Evolutionary conservation across 2,329 filamentous ascomycete species (phyloP), one percentile per base, ranked within the genome.

Genomic region (Penicillium verrucosum): DNA sequence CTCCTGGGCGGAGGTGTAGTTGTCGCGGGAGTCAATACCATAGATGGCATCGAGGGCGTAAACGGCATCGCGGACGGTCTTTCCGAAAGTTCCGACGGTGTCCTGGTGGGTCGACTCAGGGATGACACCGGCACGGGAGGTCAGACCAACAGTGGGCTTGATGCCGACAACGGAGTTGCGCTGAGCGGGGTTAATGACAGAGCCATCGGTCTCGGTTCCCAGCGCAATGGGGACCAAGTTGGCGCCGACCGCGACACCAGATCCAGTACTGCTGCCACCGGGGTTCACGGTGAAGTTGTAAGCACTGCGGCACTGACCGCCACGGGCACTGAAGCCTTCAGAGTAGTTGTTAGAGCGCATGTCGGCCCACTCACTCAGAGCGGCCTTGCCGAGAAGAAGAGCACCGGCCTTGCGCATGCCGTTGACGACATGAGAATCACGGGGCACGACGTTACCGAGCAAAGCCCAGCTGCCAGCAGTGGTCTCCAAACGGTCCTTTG

Each of bases 141-240:
- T 90, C 49, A 90, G 71, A 0, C 89, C 89, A 6, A 91, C 86
- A 1, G 88, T 91, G 1, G 89, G 88, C 73, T 91, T 92, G 70
- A 92, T 82, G 3, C 89, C 89, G 1, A 91, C 87, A 2, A 92
- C 68, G 2, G 79, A 81, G 66, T 89, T 89, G 5, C 86, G 77
- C 69, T 87, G 82, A 0, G 89, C 87, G 0, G 89, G 89, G 68
- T 84, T 86, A 66, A 90, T 89, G 16, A 92, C 80, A 73, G 82
- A 85, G 4, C 83, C 88, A 67, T 91, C 88, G 0, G 88, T 91
- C 74, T 92, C 89, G 0, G 88, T 91, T 1, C 89, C 89, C 0
- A 92, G 70, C 0, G 86, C 78, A 67, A 90, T 87, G 0, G 84
- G 76, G 25, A 85, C 77, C 2, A 83, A 73, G 62, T 89, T 89